These are phyloP conservation scores for Vinca minor DNA, from an alignment of 257 asterid genomes.

Conservation along the genomic window DNA sequence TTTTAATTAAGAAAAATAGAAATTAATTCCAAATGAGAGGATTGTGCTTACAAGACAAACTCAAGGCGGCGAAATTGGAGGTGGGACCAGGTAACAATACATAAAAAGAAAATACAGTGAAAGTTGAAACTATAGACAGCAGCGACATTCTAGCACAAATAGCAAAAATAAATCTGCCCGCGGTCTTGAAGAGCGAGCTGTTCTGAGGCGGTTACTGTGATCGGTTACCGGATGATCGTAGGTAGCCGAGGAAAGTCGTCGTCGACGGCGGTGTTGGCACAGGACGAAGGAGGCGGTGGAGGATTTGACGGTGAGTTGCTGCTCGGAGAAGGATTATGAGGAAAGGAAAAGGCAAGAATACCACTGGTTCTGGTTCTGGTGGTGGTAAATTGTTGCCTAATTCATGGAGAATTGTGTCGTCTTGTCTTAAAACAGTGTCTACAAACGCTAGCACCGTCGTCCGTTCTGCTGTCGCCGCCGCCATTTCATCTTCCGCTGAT, in stretches of 20 bases:
- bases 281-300: background rate
- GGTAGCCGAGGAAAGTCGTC: constrained; percentile 2
- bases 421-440: constrained; percentile 63
- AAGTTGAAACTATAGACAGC: background rate
- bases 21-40: no score
- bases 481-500: constrained; percentile 45
- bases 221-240: constrained; percentile 6
- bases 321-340: constrained; percentile 28
- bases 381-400: constrained; percentile 51
- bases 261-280: constrained; percentile 23
- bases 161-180: no score
- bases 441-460: constrained; percentile 73
- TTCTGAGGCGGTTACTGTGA: background rate
- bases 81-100: background rate
- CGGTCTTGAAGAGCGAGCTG: no score
- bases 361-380: no score
- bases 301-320: background rate
- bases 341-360: constrained; percentile 47
- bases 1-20: no score
- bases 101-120: background rate
- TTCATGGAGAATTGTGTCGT: constrained; percentile 58
- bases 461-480: constrained; percentile 64
- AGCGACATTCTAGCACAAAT: background rate
- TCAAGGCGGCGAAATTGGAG: no score
- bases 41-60: no score